Conservation (phyloP, 2,329 filamentous ascomycete genomes). For the Macrophomina pseudophaseolina region DNA sequence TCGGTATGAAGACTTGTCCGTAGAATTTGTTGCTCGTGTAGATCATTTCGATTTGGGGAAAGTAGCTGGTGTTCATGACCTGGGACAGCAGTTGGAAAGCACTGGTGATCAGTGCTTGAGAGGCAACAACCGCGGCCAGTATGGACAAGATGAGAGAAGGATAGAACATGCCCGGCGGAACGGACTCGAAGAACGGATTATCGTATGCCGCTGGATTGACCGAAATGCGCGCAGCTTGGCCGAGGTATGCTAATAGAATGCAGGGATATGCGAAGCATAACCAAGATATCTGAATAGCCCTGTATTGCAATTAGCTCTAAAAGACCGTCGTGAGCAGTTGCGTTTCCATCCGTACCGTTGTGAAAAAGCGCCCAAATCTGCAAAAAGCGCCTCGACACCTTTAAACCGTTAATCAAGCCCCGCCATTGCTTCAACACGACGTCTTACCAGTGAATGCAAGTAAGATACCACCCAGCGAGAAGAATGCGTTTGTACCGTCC, state of each 20-base stretch:
- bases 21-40: constrained; percentile 74
- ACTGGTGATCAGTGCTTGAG: constrained; percentile 78
- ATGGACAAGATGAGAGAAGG: constrained; percentile 72
- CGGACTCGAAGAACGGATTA: constrained; percentile 76
- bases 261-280: constrained; percentile 71
- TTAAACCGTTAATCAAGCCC: not conserved
- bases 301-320: constrained; percentile 29
- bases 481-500: constrained; percentile 66
- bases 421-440: too few relatives aligned
- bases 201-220: constrained; percentile 63
- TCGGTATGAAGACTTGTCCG: constrained; percentile 76
- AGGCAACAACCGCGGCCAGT: constrained; percentile 74
- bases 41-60: constrained; percentile 74
- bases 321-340: not conserved
- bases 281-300: constrained; percentile 76
- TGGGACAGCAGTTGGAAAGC: constrained; percentile 71
- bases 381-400: constrained; percentile 75
- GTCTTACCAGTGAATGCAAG: constrained; percentile 70
- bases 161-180: constrained; percentile 70
- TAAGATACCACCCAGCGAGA: constrained; percentile 70
- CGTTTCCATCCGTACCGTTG: constrained; percentile 36
- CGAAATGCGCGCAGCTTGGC: constrained; percentile 76
- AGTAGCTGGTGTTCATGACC: constrained; percentile 75
- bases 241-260: constrained; percentile 68
- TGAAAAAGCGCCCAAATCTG: constrained; percentile 77